Conservation (phyloP, 106 monocot species). For the Iris macrosiphon region DNA sequence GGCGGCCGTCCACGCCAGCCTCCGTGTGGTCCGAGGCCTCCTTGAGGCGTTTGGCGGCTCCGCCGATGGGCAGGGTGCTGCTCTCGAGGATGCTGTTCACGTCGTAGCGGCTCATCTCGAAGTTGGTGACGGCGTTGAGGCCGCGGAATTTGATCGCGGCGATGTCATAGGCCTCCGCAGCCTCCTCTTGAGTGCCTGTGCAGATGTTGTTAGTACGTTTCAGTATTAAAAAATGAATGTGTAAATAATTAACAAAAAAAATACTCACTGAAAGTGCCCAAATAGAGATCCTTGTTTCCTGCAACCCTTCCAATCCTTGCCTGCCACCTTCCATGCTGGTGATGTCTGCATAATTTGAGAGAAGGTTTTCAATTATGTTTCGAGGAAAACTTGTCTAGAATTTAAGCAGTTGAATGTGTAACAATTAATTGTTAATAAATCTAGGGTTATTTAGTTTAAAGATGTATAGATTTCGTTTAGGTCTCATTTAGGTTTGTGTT, state of each 20-base stretch:
- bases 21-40: constrained; percentile 41
- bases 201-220: no score
- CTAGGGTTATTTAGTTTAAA: no score
- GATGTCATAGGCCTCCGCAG: constrained; percentile 97
- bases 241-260: no score
- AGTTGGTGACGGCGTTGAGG: constrained; percentile 95
- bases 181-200: constrained; percentile 95
- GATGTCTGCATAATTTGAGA: constrained; percentile 49
- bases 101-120: constrained; percentile 98
- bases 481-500: no score
- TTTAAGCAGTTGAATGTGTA: no score
- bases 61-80: constrained; percentile 82
- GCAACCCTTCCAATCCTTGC: constrained; percentile 97
- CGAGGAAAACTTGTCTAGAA: no score
- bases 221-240: no score
- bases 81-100: constrained; percentile 97
- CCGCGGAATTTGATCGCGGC: constrained; percentile 98
- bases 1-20: constrained; percentile 15
- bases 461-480: no score
- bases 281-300: constrained; percentile 95
- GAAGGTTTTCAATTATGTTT: background rate
- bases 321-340: constrained; percentile 99
- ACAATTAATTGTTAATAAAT: no score
- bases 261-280: constrained; percentile 96
- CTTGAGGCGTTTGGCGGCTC: constrained; percentile 89